Percentiles rank a stretch among this genome's conserved stretches.
phyloP scores from a whole-genome alignment of 495 filamentous ascomycete genomes.

The Parmelia sp. region DNA sequence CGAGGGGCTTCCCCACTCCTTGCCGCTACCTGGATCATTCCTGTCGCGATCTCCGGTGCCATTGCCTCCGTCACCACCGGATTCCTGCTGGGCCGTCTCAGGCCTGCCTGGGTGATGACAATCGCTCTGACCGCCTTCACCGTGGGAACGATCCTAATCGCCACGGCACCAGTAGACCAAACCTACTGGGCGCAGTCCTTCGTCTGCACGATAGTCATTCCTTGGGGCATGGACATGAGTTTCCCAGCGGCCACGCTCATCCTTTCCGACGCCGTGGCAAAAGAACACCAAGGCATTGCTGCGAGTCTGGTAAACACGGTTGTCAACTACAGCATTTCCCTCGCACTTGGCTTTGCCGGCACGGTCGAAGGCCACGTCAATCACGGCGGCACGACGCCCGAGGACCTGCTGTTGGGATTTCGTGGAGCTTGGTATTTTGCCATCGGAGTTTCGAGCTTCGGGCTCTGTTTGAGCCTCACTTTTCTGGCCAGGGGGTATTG shows the following conservation, averaged over 20 bases:
- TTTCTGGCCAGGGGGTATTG: constrained; percentile 12
- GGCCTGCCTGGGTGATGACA: constrained; percentile 45
- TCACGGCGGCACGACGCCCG: constrained; percentile 32
- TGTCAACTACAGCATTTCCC: constrained; percentile 60
- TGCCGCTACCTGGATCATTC: constrained; percentile 34
- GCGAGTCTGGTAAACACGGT: constrained; percentile 58
- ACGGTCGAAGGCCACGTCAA: constrained; percentile 54
- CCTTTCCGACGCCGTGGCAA: constrained; percentile 36
- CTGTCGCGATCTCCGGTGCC: constrained; percentile 36
- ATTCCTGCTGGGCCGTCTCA: constrained; percentile 35
- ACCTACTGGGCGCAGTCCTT: constrained; percentile 45
- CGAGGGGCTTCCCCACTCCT: constrained; percentile 35
- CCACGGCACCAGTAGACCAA: constrained; percentile 35
- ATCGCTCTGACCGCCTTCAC: constrained; percentile 41
- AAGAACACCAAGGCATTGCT: constrained; percentile 43
- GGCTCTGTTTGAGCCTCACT: constrained; percentile 31
- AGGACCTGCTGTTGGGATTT: constrained; percentile 47
- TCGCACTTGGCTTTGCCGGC: constrained; percentile 62
- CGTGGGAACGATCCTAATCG: constrained; percentile 34
- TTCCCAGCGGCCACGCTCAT: constrained; percentile 32
- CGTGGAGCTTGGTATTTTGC: constrained; percentile 53
- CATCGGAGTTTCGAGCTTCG: constrained; percentile 44
- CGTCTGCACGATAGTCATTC: constrained; percentile 40
- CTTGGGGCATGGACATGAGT: constrained; percentile 50
- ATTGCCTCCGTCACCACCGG: constrained; percentile 41